phyloP scores from a whole-genome alignment of 805 yeast species.

The Candida adriatica region DNA sequence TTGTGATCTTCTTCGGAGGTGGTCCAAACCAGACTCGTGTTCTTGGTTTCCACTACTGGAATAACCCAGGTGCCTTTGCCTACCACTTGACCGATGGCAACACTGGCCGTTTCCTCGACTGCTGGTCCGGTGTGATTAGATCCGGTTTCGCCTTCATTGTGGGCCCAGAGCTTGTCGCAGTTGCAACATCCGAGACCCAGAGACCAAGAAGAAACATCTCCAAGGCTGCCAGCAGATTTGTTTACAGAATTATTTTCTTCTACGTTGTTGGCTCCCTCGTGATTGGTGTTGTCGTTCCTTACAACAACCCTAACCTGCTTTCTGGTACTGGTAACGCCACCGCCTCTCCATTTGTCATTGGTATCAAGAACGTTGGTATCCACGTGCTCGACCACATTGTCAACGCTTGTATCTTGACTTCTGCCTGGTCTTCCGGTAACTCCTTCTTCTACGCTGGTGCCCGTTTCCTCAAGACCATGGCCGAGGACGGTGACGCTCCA shows the following conservation, averaged over 20 bases:
- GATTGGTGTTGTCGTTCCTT: constrained; percentile 62
- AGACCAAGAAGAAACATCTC: constrained; percentile 55
- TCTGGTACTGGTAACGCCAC: constrained; percentile 54
- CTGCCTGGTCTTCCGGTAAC: constrained; percentile 78
- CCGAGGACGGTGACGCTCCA: constrained; percentile 76
- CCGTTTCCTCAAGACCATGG: constrained; percentile 64
- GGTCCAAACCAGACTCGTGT: constrained; percentile 47
- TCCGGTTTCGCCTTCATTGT: constrained; percentile 62
- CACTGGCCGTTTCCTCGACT: constrained; percentile 58
- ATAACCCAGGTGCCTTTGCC: constrained; percentile 51
- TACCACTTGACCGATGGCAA: constrained; percentile 39
- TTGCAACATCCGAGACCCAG: constrained; percentile 52
- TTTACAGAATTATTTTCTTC: constrained; percentile 51
- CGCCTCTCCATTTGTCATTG: constrained; percentile 77
- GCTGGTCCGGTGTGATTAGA: constrained; percentile 56
- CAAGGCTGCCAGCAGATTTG: constrained; percentile 49
- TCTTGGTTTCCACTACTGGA: constrained; percentile 65
- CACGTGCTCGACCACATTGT: constrained; percentile 65
- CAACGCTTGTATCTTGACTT: constrained; percentile 70
- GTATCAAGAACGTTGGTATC: constrained; percentile 62
- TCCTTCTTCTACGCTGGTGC: constrained; percentile 75
- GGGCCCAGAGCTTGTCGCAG: constrained; percentile 55
- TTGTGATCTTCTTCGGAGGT: constrained; percentile 59
- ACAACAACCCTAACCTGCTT: constrained; percentile 46
- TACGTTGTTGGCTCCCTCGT: constrained; percentile 59